Conservation (phyloP, 164 flowering plant genomes). For the Liquidambar formosana region DNA sequence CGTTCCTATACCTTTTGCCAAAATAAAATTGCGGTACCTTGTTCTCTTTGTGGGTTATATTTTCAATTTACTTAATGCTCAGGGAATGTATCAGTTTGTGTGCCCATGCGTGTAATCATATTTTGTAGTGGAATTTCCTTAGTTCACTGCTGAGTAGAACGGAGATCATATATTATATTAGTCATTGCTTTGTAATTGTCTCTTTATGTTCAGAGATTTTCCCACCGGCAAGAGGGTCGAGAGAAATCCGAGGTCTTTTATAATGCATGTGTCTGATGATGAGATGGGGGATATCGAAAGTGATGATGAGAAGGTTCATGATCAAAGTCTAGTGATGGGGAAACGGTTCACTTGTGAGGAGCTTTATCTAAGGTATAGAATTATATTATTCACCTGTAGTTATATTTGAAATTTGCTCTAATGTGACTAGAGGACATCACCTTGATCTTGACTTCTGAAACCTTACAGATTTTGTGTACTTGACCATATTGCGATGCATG, state of each 20-base stretch:
- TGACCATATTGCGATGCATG: not conserved
- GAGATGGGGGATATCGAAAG: slow-evolving; percentile 30
- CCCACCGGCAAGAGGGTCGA: not conserved
- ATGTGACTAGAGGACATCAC: not conserved
- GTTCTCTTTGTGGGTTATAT: not conserved
- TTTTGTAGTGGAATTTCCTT: not conserved
- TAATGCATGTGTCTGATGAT: slow-evolving; percentile 41
- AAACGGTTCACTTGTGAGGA: slow-evolving; percentile 52
- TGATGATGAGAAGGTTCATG: slow-evolving; percentile 25
- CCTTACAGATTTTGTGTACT: not conserved
- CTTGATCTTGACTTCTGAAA: not conserved
- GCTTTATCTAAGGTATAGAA: slow-evolving; percentile 45
- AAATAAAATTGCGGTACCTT: slow-evolving; percentile 33
- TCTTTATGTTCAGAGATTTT: slow-evolving; percentile 15
- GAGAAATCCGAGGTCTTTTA: slow-evolving; percentile 29
- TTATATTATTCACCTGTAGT: not conserved
- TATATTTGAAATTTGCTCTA: not conserved
- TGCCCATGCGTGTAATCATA: not conserved
- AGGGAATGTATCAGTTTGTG: not conserved
- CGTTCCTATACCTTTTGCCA: slow-evolving; percentile 29
- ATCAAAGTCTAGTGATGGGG: slow-evolving; percentile 9
- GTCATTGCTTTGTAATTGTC: not conserved
- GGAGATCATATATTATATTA: not conserved
- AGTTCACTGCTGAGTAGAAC: not conserved
- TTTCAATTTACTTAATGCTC: no score